Conservation (phyloP, 2,329 filamentous ascomycete species). For the Ilyonectria robusta region DNA sequence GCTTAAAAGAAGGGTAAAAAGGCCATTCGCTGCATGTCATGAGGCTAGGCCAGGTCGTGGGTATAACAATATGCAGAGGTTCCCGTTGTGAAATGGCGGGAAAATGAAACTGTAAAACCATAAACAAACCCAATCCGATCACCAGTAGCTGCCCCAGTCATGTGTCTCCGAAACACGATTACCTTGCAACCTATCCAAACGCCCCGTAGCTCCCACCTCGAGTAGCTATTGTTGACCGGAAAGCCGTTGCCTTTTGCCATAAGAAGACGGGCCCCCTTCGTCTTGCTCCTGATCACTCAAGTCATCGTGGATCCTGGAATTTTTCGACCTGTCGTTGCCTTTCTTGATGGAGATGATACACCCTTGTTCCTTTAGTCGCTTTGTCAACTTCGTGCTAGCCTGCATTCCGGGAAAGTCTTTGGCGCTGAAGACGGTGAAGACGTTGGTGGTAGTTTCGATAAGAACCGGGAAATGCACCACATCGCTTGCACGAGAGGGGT, state of each 20-base stretch:
- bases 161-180: slow-evolving; percentile 28
- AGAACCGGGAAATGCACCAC: slow-evolving; percentile 63
- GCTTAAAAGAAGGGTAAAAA: slow-evolving; percentile 8
- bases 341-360: slow-evolving; percentile 91
- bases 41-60: slow-evolving; percentile 31
- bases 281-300: slow-evolving; percentile 62
- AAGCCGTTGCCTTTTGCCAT: slow-evolving; percentile 44
- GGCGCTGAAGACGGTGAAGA: slow-evolving; percentile 86
- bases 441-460: slow-evolving; percentile 72
- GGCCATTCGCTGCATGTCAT: slow-evolving; percentile 14
- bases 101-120: slow-evolving; percentile 1
- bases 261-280: slow-evolving; percentile 37
- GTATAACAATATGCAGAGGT: slow-evolving; percentile 34
- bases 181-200: slow-evolving; percentile 33
- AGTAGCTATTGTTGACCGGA: slow-evolving; percentile 34
- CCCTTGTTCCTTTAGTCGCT: slow-evolving; percentile 82
- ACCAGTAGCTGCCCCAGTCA: slow-evolving; percentile 26
- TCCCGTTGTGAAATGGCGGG: slow-evolving; percentile 6
- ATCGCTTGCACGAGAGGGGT: slow-evolving; percentile 68
- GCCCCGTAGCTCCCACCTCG: slow-evolving; percentile 26
- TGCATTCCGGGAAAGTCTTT: slow-evolving; percentile 91
- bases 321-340: slow-evolving; percentile 76
- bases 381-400: slow-evolving; percentile 81
- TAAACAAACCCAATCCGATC: slow-evolving; percentile 11
- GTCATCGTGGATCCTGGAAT: slow-evolving; percentile 56